phyloP scores from a whole-genome alignment of 2,329 filamentous ascomycete genomes.

The Scedosporium minutisporum region DNA sequence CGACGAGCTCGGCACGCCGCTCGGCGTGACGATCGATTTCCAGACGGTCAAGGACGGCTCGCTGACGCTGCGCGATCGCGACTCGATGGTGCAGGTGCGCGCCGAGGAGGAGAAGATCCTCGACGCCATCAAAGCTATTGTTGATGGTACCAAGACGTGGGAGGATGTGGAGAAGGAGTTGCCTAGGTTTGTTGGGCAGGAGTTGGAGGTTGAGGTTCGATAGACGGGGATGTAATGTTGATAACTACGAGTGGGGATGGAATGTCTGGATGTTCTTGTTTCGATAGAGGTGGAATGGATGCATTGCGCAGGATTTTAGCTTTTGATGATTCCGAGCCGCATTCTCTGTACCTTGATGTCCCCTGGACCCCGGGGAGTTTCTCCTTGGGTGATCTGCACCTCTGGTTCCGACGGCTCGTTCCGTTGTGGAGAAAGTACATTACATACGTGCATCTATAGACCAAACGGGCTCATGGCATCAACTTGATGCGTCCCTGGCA shows the following conservation, averaged over 20 bases:
- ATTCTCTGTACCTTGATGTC: neutral
- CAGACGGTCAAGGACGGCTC: constrained; percentile 75
- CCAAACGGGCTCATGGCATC: too few species aligned
- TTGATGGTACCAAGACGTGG: constrained; percentile 41
- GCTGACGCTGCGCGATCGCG: constrained; percentile 73
- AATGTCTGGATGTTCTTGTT: neutral
- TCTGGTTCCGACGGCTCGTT: too few species aligned
- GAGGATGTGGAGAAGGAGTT: constrained; percentile 65
- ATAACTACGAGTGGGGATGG: too few species aligned
- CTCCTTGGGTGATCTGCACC: too few species aligned
- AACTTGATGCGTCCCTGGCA: too few species aligned
- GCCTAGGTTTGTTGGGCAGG: constrained; percentile 76
- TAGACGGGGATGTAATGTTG: constrained; percentile 13
- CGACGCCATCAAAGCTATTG: constrained; percentile 47
- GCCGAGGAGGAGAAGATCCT: constrained; percentile 66
- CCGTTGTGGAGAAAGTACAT: too few species aligned
- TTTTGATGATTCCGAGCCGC: too few species aligned
- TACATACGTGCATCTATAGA: too few species aligned
- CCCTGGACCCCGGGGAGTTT: too few species aligned
- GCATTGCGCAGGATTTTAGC: too few species aligned
- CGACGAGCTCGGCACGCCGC: constrained; percentile 80
- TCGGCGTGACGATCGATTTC: constrained; percentile 85
- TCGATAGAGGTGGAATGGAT: neutral
- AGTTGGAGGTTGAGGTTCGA: constrained; percentile 35
- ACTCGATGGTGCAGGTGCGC: constrained; percentile 76